These are phyloP conservation scores for Candida glucosophila DNA, from an alignment of 1,139 yeast species.

Conservation along the genomic window DNA sequence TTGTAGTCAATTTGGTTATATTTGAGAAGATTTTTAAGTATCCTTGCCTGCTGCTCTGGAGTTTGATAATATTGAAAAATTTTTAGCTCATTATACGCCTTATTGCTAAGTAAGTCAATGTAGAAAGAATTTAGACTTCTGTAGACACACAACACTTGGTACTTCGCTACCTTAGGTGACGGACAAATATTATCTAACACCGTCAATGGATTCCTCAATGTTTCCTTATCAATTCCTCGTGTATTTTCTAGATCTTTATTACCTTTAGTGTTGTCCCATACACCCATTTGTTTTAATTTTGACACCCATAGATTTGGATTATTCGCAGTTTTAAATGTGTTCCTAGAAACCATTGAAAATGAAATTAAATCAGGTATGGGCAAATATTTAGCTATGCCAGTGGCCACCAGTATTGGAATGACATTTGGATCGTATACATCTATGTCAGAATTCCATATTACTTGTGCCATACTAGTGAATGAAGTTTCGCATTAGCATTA, in stretches of 20 bases:
- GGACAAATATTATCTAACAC: slow-evolving; percentile 31
- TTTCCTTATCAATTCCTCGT: slow-evolving; percentile 6
- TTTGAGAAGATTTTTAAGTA: slow-evolving; percentile 30
- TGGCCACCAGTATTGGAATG: slow-evolving; percentile 33
- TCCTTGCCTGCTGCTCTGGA: slow-evolving; percentile 42
- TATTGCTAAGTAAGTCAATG: slow-evolving; percentile 37
- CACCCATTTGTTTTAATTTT: slow-evolving; percentile 38
- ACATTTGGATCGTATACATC: slow-evolving; percentile 37
- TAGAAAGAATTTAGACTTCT: slow-evolving; percentile 36
- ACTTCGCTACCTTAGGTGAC: slow-evolving; percentile 34
- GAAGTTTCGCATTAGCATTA: too few relatives aligned
- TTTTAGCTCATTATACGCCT: slow-evolving; percentile 36
- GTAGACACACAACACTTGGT: slow-evolving; percentile 35
- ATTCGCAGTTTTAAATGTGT: slow-evolving; percentile 27
- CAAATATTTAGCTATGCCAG: slow-evolving; percentile 25
- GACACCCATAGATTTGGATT: slow-evolving; percentile 44
- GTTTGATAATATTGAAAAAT: slow-evolving; percentile 40
- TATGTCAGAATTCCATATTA: slow-evolving; percentile 41
- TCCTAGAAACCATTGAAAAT: slow-evolving; percentile 29
- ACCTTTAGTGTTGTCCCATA: slow-evolving; percentile 28
- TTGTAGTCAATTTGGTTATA: slow-evolving; percentile 32
- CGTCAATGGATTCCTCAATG: slow-evolving; percentile 32
- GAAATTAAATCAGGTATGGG: slow-evolving; percentile 27
- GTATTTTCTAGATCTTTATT: not conserved
- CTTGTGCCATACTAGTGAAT: slow-evolving; percentile 37